Base-by-base conservation (phyloP, 768 basidiomycete genomes). In the Amyloporia xantha region DNA sequence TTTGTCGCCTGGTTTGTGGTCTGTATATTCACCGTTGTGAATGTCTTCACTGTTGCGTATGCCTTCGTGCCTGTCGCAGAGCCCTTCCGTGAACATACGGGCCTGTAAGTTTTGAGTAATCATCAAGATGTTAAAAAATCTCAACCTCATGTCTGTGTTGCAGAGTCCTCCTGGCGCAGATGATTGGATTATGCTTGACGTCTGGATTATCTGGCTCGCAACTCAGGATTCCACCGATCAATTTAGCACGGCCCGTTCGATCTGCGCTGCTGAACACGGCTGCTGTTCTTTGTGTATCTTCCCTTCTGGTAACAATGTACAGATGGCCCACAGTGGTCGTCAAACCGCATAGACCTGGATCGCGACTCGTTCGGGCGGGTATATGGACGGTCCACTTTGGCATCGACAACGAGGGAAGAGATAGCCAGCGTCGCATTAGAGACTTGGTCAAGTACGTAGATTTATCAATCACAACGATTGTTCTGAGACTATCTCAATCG, bases 331-430 rank as follows among this genome's bases (percentile, higher is more conserved):
- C 63, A 1, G 47, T 59, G 0, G 63, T 73, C 15, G 78, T 82
- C 0, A 65, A 60, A 21, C 82, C 87, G 2, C 81, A 79, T 65
- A 80, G 80, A 47, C 67, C 79, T 23, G 80, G 78, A 2, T 73
- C 81, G 13, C 71, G 86, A 25, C 73, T 87, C n/a, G 69, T 92
- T 37, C 84, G 81, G 17, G 82, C 86, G 4, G 91, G 87, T 2
- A 90, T 94, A 24, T 94, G 91, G 91, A 91, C 92, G 0, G 74
- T 95, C 21, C 92, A 95, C 63, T 95, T 95, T 61, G 92, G 92
- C 0, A 70, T 83, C 17, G 80, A 91, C 64, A 81, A 87, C 54
- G 78, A 76, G 37, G 82, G 86, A 2, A 64, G 78, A 52, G 87
- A 90, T 56, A 88, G 86, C 59, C 86, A 87, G 62, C 64, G 75